Conservation (phyloP, 2,329 filamentous ascomycete genomes). For the Paramyrothecium sp. region DNA sequence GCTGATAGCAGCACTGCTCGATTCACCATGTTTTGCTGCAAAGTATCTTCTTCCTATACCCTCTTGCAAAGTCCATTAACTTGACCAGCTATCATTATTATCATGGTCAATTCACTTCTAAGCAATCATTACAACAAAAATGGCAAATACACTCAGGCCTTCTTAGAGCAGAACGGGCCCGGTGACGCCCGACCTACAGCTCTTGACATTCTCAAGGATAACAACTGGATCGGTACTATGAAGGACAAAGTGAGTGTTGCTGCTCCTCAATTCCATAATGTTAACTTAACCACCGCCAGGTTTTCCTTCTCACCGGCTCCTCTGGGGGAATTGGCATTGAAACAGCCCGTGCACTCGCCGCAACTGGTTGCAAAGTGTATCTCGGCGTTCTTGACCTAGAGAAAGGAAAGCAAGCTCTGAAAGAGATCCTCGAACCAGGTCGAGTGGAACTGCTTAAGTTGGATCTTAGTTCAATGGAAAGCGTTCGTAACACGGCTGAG, state of each 20-base stretch:
- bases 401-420: constrained; percentile 10
- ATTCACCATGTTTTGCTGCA: too few species aligned
- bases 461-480: constrained; percentile 19
- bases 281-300: neutral
- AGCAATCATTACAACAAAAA: neutral
- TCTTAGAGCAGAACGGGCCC: neutral
- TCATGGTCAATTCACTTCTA: neutral
- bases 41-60: neutral
- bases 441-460: constrained; percentile 13
- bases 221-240: constrained; percentile 1
- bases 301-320: neutral
- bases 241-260: neutral
- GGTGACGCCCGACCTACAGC: neutral
- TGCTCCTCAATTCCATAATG: neutral
- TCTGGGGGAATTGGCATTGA: constrained; percentile 41
- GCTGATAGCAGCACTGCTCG: too few species aligned
- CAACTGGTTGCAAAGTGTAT: constrained; percentile 27
- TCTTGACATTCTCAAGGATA: constrained; percentile 2
- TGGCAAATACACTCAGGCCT: constrained; percentile 1
- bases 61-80: neutral
- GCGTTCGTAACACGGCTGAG: constrained; percentile 17
- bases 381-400: constrained; percentile 11
- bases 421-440: constrained; percentile 5
- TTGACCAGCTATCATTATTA: neutral
- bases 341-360: constrained; percentile 38